Evolutionary conservation across 2,329 filamentous ascomycete species (phyloP).

Genomic region (Cercospora brassicicola): DNA sequence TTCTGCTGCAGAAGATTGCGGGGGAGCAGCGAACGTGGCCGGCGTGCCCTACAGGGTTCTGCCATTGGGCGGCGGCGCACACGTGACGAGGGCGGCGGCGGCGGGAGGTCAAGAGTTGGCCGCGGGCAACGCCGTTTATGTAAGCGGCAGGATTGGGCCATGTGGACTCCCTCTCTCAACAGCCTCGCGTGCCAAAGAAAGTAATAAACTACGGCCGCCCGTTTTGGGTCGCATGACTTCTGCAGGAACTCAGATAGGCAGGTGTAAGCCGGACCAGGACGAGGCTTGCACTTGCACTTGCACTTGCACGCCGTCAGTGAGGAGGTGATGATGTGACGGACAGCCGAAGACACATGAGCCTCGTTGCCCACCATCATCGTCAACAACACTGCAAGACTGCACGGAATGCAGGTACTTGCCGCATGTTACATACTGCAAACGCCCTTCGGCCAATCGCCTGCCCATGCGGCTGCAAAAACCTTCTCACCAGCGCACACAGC

Average conservation of each 20-base stretch:
- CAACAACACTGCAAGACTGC: not conserved
- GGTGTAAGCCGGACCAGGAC: not conserved
- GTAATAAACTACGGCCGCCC: not conserved
- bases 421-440: slow-evolving; percentile 5
- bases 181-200: not conserved
- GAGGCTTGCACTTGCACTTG: no score
- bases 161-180: not conserved
- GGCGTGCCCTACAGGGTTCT: not conserved
- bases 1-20: not conserved
- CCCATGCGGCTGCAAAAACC: not conserved
- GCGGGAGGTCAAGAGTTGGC: not conserved
- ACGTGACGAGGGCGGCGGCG: not conserved
- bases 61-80: not conserved
- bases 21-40: not conserved
- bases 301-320: no score
- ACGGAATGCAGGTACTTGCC: slow-evolving; percentile 1
- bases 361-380: no score
- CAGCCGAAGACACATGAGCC: no score
- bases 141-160: not conserved
- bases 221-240: not conserved
- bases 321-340: no score
- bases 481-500: not conserved
- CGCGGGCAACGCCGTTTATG: not conserved
- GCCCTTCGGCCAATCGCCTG: not conserved
- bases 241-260: not conserved